phyloP scores from a whole-genome alignment of 1,139 yeast genomes.

The Nakaseomyces uthaithaninus region DNA sequence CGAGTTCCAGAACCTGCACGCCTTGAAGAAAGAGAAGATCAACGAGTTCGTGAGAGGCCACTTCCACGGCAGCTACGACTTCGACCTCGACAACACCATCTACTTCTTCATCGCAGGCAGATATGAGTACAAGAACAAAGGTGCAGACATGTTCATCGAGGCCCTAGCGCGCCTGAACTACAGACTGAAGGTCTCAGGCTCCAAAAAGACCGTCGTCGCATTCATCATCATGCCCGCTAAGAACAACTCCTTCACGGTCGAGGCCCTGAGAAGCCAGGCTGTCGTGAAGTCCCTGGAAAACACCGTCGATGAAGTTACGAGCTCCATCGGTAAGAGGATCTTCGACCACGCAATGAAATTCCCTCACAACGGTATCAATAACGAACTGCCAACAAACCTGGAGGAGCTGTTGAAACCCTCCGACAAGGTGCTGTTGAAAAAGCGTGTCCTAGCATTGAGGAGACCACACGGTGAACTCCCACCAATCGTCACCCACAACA shows the following conservation, averaged over 20 bases:
- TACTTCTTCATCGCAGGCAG: conserved; percentile 96
- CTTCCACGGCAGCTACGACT: conserved; percentile 93
- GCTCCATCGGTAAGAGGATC: conserved; percentile 76
- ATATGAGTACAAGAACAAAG: conserved; percentile 93
- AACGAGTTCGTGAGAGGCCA: conserved; percentile 95
- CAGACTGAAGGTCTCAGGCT: conserved; percentile 68
- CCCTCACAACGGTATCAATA: conserved; percentile 46
- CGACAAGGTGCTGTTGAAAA: conserved; percentile 80
- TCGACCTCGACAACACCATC: conserved; percentile 85
- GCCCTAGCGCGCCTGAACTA: conserved; percentile 87
- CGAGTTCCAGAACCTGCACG: conserved; percentile 95
- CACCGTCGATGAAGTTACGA: conserved; percentile 83
- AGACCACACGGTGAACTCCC: conserved; percentile 74
- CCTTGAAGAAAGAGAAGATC: conserved; percentile 81
- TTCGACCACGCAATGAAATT: conserved; percentile 86
- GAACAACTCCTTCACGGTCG: conserved; percentile 89
- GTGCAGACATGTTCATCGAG: conserved; percentile 92
- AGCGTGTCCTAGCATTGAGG: conserved; percentile 89
- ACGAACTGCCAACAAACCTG: conserved; percentile 49
- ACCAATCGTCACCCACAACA: conserved; percentile 96
- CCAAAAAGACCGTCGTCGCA: conserved; percentile 93
- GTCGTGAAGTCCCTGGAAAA: conserved; percentile 85
- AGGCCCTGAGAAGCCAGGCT: conserved; percentile 93
- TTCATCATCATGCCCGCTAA: conserved; percentile 97
- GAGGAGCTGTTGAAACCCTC: conserved; percentile 82